Percentiles rank a stretch among this genome's conserved stretches.
Conservation (phyloP, 2,329 filamentous ascomycete genomes). For the Verticillium zaregamsianum region DNA sequence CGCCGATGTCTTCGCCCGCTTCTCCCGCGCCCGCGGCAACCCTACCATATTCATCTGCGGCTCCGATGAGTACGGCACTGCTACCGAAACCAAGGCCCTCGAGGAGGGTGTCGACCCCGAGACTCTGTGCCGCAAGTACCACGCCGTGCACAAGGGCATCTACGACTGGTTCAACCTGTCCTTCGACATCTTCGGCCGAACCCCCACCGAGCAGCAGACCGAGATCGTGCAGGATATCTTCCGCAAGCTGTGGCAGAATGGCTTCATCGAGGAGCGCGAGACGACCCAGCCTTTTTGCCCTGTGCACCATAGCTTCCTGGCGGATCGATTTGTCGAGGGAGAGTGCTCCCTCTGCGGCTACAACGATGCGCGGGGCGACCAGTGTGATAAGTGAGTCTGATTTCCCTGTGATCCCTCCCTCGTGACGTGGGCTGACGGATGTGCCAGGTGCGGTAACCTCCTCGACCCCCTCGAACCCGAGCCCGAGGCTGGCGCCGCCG, state of each 20-base stretch:
- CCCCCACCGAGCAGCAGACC: conserved; percentile 83
- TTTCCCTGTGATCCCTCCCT: background rate
- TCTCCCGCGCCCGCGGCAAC: conserved; percentile 73
- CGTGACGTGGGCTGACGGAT: background rate
- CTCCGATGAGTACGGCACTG: conserved; percentile 86
- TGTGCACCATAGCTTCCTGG: conserved; percentile 67
- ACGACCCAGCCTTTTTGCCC: conserved; percentile 85
- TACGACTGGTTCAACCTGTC: conserved; percentile 96
- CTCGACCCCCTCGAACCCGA: conserved; percentile 64
- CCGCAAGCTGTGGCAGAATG: conserved; percentile 79
- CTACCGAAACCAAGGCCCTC: conserved; percentile 91
- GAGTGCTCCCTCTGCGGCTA: conserved; percentile 72
- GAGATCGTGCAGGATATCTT: conserved; percentile 93
- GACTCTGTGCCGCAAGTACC: conserved; percentile 88
- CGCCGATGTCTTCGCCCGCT: conserved; percentile 81
- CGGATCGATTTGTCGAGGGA: conserved; percentile 83
- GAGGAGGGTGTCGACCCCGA: conserved; percentile 80
- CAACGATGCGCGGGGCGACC: conserved; percentile 66
- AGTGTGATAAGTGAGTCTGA: conserved; percentile 49
- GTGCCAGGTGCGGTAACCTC: conserved; percentile 60
- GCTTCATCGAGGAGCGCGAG: conserved; percentile 79
- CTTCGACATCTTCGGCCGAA: conserved; percentile 94
- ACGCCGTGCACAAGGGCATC: conserved; percentile 81
- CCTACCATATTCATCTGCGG: conserved; percentile 64
- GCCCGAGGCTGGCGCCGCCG: conserved; percentile 24